Base-by-base conservation (phyloP, 345 rosid genomes). In the Punica granatum region DNA sequence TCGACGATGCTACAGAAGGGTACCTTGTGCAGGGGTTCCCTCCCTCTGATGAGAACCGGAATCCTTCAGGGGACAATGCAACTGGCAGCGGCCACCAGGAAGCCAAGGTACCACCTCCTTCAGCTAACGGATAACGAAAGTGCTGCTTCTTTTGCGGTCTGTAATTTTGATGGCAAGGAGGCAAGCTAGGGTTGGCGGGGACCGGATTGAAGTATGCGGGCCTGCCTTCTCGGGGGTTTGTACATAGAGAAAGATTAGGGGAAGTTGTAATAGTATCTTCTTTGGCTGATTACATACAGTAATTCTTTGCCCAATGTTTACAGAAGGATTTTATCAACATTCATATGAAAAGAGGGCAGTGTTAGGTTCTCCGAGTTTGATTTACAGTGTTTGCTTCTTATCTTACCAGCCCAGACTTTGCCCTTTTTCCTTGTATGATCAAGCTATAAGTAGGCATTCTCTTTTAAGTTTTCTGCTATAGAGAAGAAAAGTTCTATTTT, bases 201-300 rank as follows among this genome's bases (percentile, higher is more conserved):
- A 12, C 61, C 18, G 34, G n/a, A 56, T 4, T 10, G 34, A 56
- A 56, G 26, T 14, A 11, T 1, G 11, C 1, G 11, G 3, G 61
- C 18, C 4, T 33, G 30, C 34, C 33, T 26, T 26, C 61, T 56
- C 33, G 34, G 19, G 61, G 1, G 32, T 28, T 30, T 56, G 61
- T 30, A 56, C 34, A 51, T 51, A 56, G 61, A 56, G 61, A 56
- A 56, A 11, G 61, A 56, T 30, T 56, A 56, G 61, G 60, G 32
- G 25, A 56, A n/a, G 14, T 23, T 9, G 61, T 26, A 13, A 30
- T 26, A 28, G 12, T 56, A 26, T 30, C 25, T 30, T 18, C 19
- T 9, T 25, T 30, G 8, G 6, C 61, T 56, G 34, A 9, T 56
- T 53, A 56, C 61, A 56, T 56, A 56, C 33, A 2, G 61, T 56